Percentiles rank a stretch among this genome's conserved stretches.
phyloP scores from a whole-genome alignment of 2,329 filamentous ascomycete genomes.

The Sclerotinia borealis region DNA sequence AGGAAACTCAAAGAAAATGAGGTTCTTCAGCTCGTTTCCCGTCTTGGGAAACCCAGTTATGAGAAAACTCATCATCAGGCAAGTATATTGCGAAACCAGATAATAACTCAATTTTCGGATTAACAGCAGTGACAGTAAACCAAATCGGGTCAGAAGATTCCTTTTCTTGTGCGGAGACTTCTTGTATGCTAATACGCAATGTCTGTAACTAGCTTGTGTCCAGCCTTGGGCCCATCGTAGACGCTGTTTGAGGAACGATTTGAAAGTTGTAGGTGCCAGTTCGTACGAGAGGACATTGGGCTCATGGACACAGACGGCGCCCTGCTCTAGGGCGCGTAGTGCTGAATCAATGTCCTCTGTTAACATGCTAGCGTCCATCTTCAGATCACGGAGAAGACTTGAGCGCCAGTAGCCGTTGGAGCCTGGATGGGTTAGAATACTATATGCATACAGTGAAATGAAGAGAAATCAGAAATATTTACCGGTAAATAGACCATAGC shows the following conservation, averaged over 20 bases:
- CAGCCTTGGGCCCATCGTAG: conserved; percentile 46
- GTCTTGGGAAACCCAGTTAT: conserved; percentile 40
- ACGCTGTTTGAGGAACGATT: conserved; percentile 44
- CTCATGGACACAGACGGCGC: conserved; percentile 41
- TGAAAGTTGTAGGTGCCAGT: conserved; percentile 40
- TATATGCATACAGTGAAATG: background rate
- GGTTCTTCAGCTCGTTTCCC: conserved; percentile 33
- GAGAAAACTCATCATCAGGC: conserved; percentile 40
- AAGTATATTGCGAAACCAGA: conserved; percentile 43
- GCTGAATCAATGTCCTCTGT: conserved; percentile 47
- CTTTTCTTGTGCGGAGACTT: conserved; percentile 34
- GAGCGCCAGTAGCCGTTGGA: conserved; percentile 45
- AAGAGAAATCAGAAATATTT: background rate
- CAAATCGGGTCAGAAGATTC: conserved; percentile 36
- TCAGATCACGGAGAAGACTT: conserved; percentile 38
- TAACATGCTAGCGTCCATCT: conserved; percentile 45
- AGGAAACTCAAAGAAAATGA: conserved; percentile 44
- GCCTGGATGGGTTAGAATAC: conserved; percentile 16
- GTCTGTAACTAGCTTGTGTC: conserved; percentile 41
- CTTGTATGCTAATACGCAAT: conserved; percentile 39
- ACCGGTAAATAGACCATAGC: conserved; percentile 43
- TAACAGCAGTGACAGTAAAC: conserved; percentile 40
- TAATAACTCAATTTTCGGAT: conserved; percentile 43
- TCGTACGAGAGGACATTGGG: conserved; percentile 44
- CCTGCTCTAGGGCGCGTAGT: conserved; percentile 34